phyloP scores from a whole-genome alignment of 495 filamentous ascomycete species.

The Penicillium arizonense region DNA sequence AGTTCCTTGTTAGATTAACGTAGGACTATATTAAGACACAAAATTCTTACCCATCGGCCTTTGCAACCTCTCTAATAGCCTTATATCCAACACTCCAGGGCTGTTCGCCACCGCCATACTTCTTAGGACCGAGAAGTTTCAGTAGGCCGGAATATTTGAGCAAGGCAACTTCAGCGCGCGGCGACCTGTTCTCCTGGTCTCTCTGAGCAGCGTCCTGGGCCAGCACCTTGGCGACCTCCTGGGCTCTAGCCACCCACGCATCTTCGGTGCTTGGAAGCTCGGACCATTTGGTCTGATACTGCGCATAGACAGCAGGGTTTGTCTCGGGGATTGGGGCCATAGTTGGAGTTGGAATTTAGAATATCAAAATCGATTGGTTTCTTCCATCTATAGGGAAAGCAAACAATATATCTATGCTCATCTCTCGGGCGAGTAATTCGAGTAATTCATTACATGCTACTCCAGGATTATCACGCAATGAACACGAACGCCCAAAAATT shows the following conservation, averaged over 20 bases:
- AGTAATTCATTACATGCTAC: background rate
- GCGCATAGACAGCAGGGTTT: constrained; percentile 51
- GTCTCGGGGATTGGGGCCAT: constrained; percentile 33
- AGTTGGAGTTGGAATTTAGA: background rate
- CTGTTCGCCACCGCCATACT: constrained; percentile 58
- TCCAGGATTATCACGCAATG: constrained; percentile 1
- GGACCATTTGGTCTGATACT: constrained; percentile 47
- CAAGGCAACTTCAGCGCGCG: constrained; percentile 52
- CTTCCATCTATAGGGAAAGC: background rate
- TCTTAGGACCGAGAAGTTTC: constrained; percentile 52
- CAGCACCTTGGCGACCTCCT: constrained; percentile 52
- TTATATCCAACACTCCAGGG: constrained; percentile 56
- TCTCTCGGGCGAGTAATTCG: background rate
- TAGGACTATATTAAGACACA: background rate
- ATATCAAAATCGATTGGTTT: background rate
- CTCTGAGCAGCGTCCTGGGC: constrained; percentile 49
- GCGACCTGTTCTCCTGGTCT: constrained; percentile 56
- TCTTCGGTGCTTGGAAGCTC: constrained; percentile 39
- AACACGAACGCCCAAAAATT: background rate
- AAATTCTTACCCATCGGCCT: constrained; percentile 48
- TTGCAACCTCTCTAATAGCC: constrained; percentile 57
- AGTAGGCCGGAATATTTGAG: constrained; percentile 57
- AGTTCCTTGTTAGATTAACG: background rate
- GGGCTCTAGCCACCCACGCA: constrained; percentile 51
- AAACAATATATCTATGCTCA: background rate